These are phyloP conservation scores for Amanita jacksonii DNA, from an alignment of 768 basidiomycete species.

Conservation along the genomic window DNA sequence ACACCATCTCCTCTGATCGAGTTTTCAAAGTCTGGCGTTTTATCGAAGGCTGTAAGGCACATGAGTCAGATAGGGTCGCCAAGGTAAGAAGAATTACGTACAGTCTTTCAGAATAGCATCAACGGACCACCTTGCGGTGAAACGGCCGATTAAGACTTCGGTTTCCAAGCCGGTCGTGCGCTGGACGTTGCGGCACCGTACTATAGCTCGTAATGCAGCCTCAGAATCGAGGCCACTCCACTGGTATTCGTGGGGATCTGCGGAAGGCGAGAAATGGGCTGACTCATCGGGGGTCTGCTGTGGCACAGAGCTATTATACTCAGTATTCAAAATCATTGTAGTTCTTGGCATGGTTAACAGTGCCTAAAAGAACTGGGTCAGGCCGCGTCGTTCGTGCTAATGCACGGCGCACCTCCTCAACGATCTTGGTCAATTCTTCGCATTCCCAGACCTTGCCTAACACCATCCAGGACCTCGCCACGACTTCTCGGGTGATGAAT, in stretches of 20 bases:
- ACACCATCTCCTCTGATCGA: conserved; percentile 56
- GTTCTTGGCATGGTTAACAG: conserved; percentile 31
- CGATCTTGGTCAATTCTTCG: conserved; percentile 38
- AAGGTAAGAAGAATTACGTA: conserved; percentile 27
- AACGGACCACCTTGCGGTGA: conserved; percentile 61
- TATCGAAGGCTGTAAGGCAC: conserved; percentile 40
- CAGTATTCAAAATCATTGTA: conserved; percentile 26
- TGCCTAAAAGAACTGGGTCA: conserved; percentile 26
- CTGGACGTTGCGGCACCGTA: conserved; percentile 43
- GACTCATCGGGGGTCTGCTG: neutral
- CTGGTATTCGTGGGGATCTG: conserved; percentile 13
- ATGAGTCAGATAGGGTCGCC: neutral
- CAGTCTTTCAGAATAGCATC: conserved; percentile 69
- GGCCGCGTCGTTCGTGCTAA: conserved; percentile 4
- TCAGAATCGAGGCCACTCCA: conserved; percentile 43
- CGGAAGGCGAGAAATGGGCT: neutral
- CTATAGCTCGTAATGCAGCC: conserved; percentile 45
- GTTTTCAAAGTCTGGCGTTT: conserved; percentile 40
- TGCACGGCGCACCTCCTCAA: conserved; percentile 40
- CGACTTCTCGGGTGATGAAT: conserved; percentile 49
- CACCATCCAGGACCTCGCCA: conserved; percentile 55
- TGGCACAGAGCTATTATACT: neutral
- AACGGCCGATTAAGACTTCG: conserved; percentile 40
- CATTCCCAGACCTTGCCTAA: conserved; percentile 69
- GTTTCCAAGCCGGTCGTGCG: conserved; percentile 57